Percentiles rank a stretch among this genome's conserved stretches.
These are phyloP conservation scores for Pythium angustatum DNA, from an alignment of 352 stramenopile species.

Conservation along the genomic window DNA sequence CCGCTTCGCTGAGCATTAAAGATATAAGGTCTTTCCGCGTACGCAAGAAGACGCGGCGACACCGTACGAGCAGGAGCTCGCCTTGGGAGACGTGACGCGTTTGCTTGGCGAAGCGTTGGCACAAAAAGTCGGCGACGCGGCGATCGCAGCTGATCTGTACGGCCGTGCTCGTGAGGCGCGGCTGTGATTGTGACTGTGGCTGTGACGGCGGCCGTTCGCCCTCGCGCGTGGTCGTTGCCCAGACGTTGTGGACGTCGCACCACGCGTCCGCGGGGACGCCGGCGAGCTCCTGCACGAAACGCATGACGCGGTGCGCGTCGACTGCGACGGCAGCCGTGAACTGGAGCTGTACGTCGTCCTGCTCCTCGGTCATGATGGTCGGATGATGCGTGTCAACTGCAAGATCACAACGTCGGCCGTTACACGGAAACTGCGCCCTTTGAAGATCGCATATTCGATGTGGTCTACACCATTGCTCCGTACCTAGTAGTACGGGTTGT, in stretches of 20 bases:
- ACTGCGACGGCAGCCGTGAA: slow-evolving; percentile 40
- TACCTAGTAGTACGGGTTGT: slow-evolving; percentile 2
- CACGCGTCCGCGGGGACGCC: slow-evolving; percentile 44
- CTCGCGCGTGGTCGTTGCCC: slow-evolving; percentile 2
- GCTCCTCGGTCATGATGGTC: background rate
- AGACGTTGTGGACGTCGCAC: slow-evolving; percentile 51
- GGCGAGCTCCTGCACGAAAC: slow-evolving; percentile 51
- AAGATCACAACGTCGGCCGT: background rate
- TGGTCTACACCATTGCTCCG: background rate
- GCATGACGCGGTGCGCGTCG: slow-evolving; percentile 34
- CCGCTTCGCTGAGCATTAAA: too few relatives aligned
- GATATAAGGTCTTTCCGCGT: background rate
- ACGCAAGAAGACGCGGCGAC: slow-evolving; percentile 37
- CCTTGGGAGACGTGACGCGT: slow-evolving; percentile 44
- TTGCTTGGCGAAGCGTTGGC: slow-evolving; percentile 52
- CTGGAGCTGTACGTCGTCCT: slow-evolving; percentile 49
- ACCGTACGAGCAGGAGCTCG: slow-evolving; percentile 57
- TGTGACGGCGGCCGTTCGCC: too few relatives aligned
- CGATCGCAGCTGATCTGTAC: slow-evolving; percentile 51
- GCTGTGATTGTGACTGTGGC: too few relatives aligned
- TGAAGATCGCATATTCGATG: slow-evolving; percentile 18
- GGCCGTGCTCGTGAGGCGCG: slow-evolving; percentile 1
- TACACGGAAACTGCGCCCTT: background rate
- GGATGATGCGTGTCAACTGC: background rate
- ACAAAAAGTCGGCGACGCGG: slow-evolving; percentile 56